Conservation (phyloP, 1,284 basidiomycete genomes). For the Anthracocystis walkeri region DNA sequence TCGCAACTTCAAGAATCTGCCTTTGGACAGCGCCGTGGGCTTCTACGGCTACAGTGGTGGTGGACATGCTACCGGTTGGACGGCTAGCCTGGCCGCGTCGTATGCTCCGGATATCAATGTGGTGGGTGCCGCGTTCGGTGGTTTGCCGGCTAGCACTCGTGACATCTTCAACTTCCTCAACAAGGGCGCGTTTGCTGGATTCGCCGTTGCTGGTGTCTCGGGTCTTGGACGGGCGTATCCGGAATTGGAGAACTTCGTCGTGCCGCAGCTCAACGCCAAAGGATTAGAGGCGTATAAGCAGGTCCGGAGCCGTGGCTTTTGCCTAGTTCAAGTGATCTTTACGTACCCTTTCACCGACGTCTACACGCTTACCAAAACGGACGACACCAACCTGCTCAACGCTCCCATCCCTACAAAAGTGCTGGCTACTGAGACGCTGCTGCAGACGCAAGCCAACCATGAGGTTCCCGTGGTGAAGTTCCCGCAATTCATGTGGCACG, state of each 20-base stretch:
- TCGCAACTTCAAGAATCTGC: slow-evolving; percentile 30
- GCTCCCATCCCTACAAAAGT: slow-evolving; percentile 20
- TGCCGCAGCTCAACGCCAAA: slow-evolving; percentile 26
- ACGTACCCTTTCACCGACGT: slow-evolving; percentile 33
- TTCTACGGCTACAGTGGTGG: slow-evolving; percentile 61
- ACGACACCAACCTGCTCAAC: slow-evolving; percentile 41
- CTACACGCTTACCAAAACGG: slow-evolving; percentile 39
- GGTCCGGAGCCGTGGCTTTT: slow-evolving; percentile 28
- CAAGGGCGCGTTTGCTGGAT: slow-evolving; percentile 49
- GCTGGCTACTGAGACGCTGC: slow-evolving; percentile 44
- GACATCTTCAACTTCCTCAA: slow-evolving; percentile 50
- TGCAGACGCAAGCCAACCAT: slow-evolving; percentile 30
- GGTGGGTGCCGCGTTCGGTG: slow-evolving; percentile 59
- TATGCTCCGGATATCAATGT: slow-evolving; percentile 62
- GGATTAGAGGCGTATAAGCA: slow-evolving; percentile 25
- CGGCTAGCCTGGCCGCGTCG: slow-evolving; percentile 23
- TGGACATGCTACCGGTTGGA: slow-evolving; percentile 58
- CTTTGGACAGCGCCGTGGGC: slow-evolving; percentile 34
- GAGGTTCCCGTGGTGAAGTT: slow-evolving; percentile 53
- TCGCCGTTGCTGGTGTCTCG: slow-evolving; percentile 54
- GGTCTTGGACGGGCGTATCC: slow-evolving; percentile 46
- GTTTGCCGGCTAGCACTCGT: slow-evolving; percentile 54
- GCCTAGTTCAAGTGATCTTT: slow-evolving; percentile 34
- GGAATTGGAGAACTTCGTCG: slow-evolving; percentile 34
- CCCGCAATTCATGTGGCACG: slow-evolving; percentile 61